Evolutionary conservation across 305 asterid genomes (phyloP).

Genomic region (Euphrasia arctica): DNA sequence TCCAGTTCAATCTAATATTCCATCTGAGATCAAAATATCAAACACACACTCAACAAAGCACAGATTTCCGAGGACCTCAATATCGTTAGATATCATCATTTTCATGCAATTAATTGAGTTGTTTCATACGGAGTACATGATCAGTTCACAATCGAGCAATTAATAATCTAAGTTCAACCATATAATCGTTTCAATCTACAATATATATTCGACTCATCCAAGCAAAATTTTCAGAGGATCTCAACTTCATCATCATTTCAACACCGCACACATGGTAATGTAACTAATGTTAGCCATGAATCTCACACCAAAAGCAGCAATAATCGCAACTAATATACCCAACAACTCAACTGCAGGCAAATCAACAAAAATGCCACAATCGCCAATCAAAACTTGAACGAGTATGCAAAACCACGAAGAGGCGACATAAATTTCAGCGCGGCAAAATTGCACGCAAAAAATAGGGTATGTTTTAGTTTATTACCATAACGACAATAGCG

Average conservation of each 20-base stretch:
- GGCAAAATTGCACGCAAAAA: conserved; percentile 13
- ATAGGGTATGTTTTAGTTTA: not conserved
- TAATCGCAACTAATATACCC: no score
- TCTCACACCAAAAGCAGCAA: no score
- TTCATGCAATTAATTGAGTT: no score
- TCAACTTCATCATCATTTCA: no score
- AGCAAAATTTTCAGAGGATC: no score
- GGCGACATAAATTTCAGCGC: conserved; percentile 19
- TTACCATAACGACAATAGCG: conserved; percentile 55
- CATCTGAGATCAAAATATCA: not conserved
- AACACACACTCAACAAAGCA: conserved; percentile 6
- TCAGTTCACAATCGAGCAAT: no score
- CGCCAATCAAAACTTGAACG: conserved; percentile 1
- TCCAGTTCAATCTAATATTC: not conserved
- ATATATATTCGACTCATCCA: no score
- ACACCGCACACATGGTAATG: no score
- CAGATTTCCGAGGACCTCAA: conserved; percentile 1
- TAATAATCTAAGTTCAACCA: no score
- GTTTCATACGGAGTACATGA: no score
- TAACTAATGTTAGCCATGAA: no score
- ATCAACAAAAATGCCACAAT: not conserved
- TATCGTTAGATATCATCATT: not conserved
- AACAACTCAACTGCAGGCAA: conserved; percentile 12
- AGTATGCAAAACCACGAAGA: conserved; percentile 2
- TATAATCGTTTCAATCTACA: no score